Conservation (phyloP, 768 basidiomycete species). For the Rubroboletus pulcherrimus region DNA sequence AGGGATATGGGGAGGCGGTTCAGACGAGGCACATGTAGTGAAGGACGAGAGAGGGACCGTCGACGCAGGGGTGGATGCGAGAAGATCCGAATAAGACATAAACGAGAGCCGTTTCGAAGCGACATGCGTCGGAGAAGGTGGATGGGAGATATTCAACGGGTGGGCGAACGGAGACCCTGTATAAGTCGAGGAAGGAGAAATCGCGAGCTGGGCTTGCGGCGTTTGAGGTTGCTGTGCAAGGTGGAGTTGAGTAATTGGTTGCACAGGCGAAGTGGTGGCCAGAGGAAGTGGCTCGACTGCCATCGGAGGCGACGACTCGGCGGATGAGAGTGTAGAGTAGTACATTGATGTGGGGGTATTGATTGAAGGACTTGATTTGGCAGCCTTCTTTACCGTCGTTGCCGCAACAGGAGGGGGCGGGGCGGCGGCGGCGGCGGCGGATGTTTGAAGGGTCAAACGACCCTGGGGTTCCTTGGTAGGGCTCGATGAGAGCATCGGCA, state of each 20-base stretch:
- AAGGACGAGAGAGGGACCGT: slow-evolving; percentile 70
- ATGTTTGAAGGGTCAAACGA: slow-evolving; percentile 24
- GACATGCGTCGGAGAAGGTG: slow-evolving; percentile 46
- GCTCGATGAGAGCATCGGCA: slow-evolving; percentile 27
- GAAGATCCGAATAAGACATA: slow-evolving; percentile 83
- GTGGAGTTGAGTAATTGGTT: slow-evolving; percentile 20
- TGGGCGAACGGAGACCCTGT: slow-evolving; percentile 25
- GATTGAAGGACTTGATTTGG: slow-evolving; percentile 27
- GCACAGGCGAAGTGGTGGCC: slow-evolving; percentile 19
- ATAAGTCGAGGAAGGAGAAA: slow-evolving; percentile 26
- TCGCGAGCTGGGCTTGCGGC: slow-evolving; percentile 3
- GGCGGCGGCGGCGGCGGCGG: slow-evolving; percentile 5
- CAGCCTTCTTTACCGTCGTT: slow-evolving; percentile 4
- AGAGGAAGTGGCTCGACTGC: slow-evolving; percentile 32
- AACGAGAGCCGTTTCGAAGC: slow-evolving; percentile 77
- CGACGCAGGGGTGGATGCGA: slow-evolving; percentile 70
- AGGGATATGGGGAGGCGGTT: slow-evolving; percentile 74
- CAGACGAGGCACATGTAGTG: slow-evolving; percentile 55
- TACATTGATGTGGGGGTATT: slow-evolving; percentile 50
- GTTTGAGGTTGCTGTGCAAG: slow-evolving; percentile 13
- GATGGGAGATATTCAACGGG: slow-evolving; percentile 27
- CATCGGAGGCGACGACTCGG: slow-evolving; percentile 37
- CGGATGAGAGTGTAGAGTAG: slow-evolving; percentile 39
- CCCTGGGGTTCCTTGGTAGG: slow-evolving; percentile 22
- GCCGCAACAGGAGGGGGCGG: slow-evolving; percentile 2